Conservation (phyloP, 2,329 filamentous ascomycete genomes). For the Fusarium sp. region DNA sequence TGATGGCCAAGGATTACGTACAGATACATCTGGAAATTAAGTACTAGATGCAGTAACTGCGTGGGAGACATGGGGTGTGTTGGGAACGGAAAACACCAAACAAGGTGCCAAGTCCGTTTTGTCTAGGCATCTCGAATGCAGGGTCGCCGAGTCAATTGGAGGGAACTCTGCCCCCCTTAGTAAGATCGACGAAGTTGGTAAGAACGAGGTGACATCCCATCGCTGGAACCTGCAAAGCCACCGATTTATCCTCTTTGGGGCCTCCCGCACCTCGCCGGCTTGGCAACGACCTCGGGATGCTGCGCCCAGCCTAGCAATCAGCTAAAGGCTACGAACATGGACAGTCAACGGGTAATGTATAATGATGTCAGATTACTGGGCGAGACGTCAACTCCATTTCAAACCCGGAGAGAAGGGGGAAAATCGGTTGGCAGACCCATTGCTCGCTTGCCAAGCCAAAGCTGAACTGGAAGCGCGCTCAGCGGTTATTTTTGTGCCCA, state of each 20-base stretch:
- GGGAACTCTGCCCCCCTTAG: not conserved
- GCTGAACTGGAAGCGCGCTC: not conserved
- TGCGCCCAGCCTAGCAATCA: not conserved
- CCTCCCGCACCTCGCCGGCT: not conserved
- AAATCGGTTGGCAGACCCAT: not conserved
- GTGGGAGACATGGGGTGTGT: not conserved
- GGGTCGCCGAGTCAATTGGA: not conserved
- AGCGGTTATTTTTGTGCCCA: not conserved
- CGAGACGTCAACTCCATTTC: not conserved
- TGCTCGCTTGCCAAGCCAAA: not conserved
- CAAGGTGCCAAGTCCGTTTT: not conserved
- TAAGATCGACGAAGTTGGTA: not conserved
- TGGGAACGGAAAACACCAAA: not conserved
- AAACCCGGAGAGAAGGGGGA: not conserved
- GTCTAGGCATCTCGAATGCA: not conserved
- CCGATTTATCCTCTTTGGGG: not conserved
- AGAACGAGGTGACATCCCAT: not conserved
- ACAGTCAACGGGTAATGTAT: not conserved
- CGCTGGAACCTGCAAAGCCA: not conserved
- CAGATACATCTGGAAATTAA: not conserved
- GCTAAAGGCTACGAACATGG: not conserved
- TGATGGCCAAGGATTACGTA: not conserved
- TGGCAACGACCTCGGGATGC: not conserved
- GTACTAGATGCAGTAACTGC: not conserved
- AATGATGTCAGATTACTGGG: not conserved